These are phyloP conservation scores for Ceratocystis diversiconidia DNA, from an alignment of 2,329 filamentous ascomycete genomes.

Conservation along the genomic window DNA sequence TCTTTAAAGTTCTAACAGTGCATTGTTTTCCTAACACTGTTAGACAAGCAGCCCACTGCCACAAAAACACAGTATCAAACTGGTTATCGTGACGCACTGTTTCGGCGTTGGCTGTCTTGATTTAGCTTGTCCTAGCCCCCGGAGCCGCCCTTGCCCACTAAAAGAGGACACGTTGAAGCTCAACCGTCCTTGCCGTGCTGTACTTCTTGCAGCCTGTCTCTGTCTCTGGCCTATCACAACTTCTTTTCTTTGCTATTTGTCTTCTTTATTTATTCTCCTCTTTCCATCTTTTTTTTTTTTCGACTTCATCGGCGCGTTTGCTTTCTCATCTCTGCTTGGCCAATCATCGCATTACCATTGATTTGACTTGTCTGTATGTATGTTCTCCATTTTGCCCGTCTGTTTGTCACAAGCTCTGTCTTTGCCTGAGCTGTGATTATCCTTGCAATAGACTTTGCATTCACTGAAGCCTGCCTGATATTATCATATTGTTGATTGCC, in stretches of 20 bases:
- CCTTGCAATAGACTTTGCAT: slow-evolving; percentile 52
- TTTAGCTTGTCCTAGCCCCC: slow-evolving; percentile 2
- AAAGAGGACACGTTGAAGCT: slow-evolving; percentile 19
- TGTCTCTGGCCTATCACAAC: background rate
- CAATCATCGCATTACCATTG: background rate
- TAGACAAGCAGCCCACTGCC: background rate
- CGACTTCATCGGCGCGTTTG: slow-evolving; percentile 6
- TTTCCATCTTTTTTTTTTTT: slow-evolving; percentile 1
- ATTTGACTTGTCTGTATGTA: background rate
- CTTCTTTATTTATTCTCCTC: slow-evolving; percentile 23
- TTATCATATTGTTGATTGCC: background rate
- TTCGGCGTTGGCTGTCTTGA: background rate
- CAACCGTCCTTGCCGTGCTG: background rate
- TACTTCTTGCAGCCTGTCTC: background rate
- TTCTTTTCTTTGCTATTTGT: slow-evolving; percentile 9
- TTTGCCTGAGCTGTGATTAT: background rate
- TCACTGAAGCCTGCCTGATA: slow-evolving; percentile 25
- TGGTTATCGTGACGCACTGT: background rate
- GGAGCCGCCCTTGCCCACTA: slow-evolving; percentile 13
- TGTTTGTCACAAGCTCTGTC: background rate
- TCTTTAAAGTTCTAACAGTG: background rate
- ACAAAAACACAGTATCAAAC: background rate
- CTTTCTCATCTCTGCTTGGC: background rate
- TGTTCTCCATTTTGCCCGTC: background rate
- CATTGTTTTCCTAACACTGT: background rate